Conservation (phyloP, 1,284 basidiomycete genomes). For the Puccinia triticina region DNA sequence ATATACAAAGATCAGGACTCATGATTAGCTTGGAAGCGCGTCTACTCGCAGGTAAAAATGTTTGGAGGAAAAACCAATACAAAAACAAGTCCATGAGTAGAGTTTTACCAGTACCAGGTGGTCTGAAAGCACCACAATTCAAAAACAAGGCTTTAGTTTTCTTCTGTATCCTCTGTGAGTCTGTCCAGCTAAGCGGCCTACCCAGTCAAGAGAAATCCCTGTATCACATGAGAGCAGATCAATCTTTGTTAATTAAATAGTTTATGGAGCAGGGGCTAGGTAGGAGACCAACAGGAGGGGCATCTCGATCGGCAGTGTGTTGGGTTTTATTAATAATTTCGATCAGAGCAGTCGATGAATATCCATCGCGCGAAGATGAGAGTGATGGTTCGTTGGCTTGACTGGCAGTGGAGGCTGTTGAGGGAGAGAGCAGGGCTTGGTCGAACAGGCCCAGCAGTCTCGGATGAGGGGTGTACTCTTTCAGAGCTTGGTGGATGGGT, state of each 20-base stretch:
- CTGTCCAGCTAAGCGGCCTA: not conserved
- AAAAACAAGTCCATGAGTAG: conserved; percentile 72
- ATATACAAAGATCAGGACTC: not conserved
- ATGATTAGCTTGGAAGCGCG: too few species aligned
- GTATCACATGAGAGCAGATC: not conserved
- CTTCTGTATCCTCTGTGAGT: not conserved
- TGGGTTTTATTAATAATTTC: conserved; percentile 16
- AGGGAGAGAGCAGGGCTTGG: conserved; percentile 20
- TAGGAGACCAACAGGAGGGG: conserved; percentile 15
- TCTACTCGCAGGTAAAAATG: not conserved
- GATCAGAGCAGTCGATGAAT: not conserved
- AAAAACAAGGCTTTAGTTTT: not conserved
- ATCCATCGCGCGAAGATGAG: not conserved
- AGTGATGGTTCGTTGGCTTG: not conserved
- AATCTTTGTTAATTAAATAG: not conserved
- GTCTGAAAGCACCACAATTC: not conserved
- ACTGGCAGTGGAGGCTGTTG: not conserved
- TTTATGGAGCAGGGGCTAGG: not conserved
- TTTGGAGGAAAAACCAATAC: conserved; percentile 62
- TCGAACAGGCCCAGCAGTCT: conserved; percentile 33
- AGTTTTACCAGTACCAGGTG: conserved; percentile 63
- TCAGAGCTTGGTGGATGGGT: conserved; percentile 30
- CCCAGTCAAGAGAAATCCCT: conserved; percentile 42
- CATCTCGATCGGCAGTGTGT: conserved; percentile 22
- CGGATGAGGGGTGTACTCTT: conserved; percentile 36